These are phyloP conservation scores for Microbotryum violaceum DNA, from an alignment of 1,284 basidiomycete species.

Conservation along the genomic window DNA sequence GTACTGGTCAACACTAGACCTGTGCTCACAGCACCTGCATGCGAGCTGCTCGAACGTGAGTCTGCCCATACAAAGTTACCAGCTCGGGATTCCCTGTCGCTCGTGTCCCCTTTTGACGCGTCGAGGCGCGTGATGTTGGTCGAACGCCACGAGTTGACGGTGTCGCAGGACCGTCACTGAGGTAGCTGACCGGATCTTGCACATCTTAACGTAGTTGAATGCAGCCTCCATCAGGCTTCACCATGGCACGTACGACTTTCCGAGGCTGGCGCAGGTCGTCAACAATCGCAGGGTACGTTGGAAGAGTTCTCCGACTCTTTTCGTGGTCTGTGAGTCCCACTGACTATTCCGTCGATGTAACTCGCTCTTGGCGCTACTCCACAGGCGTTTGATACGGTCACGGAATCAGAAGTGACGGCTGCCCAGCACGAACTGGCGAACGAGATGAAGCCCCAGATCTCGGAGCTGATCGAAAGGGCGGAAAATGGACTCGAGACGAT, in stretches of 20 bases:
- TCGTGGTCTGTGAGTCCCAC: background rate
- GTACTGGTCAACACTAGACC: slow-evolving; percentile 11
- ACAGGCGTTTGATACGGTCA: slow-evolving; percentile 29
- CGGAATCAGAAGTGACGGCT: slow-evolving; percentile 20
- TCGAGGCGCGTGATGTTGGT: background rate
- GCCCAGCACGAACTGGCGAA: slow-evolving; percentile 25
- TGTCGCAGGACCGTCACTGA: background rate
- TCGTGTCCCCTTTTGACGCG: too few species aligned
- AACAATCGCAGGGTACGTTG: background rate
- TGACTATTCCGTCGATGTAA: background rate
- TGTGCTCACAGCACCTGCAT: slow-evolving; percentile 3
- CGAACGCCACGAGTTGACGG: too few species aligned
- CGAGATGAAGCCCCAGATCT: slow-evolving; percentile 32
- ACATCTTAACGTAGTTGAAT: background rate
- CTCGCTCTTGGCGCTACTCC: background rate
- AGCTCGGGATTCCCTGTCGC: too few species aligned
- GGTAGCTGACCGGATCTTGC: background rate
- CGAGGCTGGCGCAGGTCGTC: background rate
- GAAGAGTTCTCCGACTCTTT: background rate
- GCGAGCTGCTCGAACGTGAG: slow-evolving; percentile 3
- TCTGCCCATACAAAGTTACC: background rate
- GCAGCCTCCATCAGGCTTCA: background rate
- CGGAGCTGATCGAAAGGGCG: slow-evolving; percentile 26
- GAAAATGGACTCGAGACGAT: slow-evolving; percentile 27
- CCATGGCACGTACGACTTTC: slow-evolving; percentile 7